phyloP scores from a whole-genome alignment of 1,139 yeast genomes.

The Meyerozyma carpophila region DNA sequence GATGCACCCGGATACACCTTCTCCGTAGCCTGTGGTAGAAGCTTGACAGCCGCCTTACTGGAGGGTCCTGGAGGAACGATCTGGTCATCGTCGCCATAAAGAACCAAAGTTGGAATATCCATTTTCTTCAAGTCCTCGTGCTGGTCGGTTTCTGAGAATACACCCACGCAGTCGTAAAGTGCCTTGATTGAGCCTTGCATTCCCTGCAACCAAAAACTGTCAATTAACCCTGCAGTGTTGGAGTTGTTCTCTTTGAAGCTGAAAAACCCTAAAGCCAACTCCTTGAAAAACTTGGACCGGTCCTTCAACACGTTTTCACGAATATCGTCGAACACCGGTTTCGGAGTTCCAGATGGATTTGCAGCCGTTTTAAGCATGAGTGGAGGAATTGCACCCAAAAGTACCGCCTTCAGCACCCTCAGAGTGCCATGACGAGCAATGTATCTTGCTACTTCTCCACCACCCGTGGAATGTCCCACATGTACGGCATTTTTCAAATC shows the following conservation, averaged over 20 bases:
- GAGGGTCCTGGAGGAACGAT: slow-evolving; percentile 13
- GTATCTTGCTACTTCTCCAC: slow-evolving; percentile 15
- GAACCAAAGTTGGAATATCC: slow-evolving; percentile 11
- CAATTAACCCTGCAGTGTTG: slow-evolving; percentile 8
- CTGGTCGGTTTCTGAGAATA: slow-evolving; percentile 12
- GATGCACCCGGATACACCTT: slow-evolving; percentile 9
- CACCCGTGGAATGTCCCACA: slow-evolving; percentile 16
- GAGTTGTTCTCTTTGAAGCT: slow-evolving; percentile 8
- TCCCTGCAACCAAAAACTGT: slow-evolving; percentile 14
- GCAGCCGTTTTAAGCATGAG: slow-evolving; percentile 10
- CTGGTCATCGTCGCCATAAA: slow-evolving; percentile 13
- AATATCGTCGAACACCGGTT: slow-evolving; percentile 10
- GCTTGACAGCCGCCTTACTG: slow-evolving; percentile 10
- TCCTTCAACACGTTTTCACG: slow-evolving; percentile 9
- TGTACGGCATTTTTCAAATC: slow-evolving; percentile 11
- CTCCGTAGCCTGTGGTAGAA: slow-evolving; percentile 8
- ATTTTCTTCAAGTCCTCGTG: slow-evolving; percentile 10
- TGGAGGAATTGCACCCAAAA: slow-evolving; percentile 15
- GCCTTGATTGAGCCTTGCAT: slow-evolving; percentile 14
- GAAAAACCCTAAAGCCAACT: slow-evolving; percentile 10
- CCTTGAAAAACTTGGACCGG: slow-evolving; percentile 10
- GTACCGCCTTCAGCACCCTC: slow-evolving; percentile 11
- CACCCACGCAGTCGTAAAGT: slow-evolving; percentile 11
- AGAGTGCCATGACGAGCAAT: slow-evolving; percentile 11
- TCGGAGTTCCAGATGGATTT: slow-evolving; percentile 10